Evolutionary conservation across 1,284 basidiomycete species (phyloP).

Genomic region (Boletus subluridellus): DNA sequence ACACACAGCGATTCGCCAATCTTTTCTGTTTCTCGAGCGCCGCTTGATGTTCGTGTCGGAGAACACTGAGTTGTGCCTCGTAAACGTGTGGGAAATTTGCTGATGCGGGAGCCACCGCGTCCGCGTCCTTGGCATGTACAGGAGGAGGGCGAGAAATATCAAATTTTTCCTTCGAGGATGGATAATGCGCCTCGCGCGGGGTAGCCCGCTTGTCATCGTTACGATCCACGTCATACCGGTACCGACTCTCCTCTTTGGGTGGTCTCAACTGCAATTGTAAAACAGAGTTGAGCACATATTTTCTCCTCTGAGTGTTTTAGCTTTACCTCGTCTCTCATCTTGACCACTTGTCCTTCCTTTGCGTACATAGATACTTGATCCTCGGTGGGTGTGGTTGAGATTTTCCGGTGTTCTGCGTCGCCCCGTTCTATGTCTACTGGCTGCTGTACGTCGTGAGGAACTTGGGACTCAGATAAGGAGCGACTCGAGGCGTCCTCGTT

Average conservation of each 20-base stretch:
- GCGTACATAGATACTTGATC: background rate
- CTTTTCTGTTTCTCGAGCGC: constrained; percentile 8
- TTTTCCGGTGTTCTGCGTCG: background rate
- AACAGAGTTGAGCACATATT: background rate
- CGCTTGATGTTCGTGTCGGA: constrained; percentile 2
- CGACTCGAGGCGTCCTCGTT: background rate
- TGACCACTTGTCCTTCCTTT: background rate
- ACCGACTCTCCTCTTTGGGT: background rate
- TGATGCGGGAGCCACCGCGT: background rate
- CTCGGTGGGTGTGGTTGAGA: background rate
- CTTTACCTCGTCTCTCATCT: constrained; percentile 10
- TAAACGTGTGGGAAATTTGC: background rate
- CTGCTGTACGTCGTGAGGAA: background rate
- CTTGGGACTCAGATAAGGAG: background rate
- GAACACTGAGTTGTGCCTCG: constrained; percentile 8
- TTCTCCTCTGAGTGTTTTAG: background rate
- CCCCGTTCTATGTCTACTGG: background rate
- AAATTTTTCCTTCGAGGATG: background rate
- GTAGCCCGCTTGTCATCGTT: background rate
- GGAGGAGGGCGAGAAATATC: background rate
- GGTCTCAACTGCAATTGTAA: too few relatives aligned
- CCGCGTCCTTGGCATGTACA: background rate
- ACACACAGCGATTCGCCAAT: background rate
- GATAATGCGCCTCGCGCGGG: background rate
- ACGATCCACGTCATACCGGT: background rate